phyloP scores from a whole-genome alignment of 345 rosid species.

The Mallotus nudiflorus region DNA sequence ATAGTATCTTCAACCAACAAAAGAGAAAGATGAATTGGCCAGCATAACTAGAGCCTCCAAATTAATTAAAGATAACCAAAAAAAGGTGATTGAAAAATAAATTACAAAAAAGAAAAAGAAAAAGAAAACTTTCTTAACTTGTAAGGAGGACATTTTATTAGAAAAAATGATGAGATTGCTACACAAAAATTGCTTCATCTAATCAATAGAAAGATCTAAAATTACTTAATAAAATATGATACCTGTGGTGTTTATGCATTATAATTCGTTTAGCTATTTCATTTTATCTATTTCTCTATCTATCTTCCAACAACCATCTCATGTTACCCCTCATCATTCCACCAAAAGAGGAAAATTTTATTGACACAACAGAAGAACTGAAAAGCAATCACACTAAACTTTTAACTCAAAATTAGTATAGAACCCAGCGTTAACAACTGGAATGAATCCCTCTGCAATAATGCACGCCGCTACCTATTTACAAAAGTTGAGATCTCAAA shows the following conservation, averaged over 20 bases:
- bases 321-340: not conserved
- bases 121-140: not conserved
- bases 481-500: not conserved
- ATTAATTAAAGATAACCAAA: not conserved
- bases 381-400: not conserved
- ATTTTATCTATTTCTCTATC: not conserved
- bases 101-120: too few species aligned
- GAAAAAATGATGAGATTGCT: not conserved
- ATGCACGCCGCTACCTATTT: not conserved
- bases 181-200: not conserved
- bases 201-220: not conserved
- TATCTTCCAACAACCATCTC: not conserved
- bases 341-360: not conserved
- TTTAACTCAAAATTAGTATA: not conserved
- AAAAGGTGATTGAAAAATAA: not conserved
- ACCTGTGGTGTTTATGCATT: not conserved
- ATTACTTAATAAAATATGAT: not conserved
- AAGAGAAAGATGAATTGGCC: conserved; percentile 1
- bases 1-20: conserved; percentile 63
- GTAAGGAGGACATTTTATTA: not conserved
- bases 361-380: not conserved
- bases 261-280: not conserved
- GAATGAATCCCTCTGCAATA: not conserved
- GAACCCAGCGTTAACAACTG: not conserved
- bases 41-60: not conserved